Conservation (phyloP, 2,329 filamentous ascomycete genomes). For the Sordariomycetes sp. region DNA sequence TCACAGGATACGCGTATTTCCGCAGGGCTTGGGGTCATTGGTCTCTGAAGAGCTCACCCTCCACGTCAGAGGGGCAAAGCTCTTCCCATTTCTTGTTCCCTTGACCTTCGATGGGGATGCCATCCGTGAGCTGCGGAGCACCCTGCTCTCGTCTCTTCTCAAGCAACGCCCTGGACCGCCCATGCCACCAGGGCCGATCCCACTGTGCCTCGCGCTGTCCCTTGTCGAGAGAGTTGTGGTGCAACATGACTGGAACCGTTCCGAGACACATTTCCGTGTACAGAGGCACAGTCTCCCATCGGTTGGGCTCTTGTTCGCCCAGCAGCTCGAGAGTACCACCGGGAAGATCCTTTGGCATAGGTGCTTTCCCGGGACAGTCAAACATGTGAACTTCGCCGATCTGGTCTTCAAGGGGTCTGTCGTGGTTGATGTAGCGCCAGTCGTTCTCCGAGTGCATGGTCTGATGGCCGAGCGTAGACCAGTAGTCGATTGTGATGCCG, state of each 20-base stretch:
- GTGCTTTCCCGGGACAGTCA: slow-evolving; percentile 11
- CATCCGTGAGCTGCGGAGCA: slow-evolving; percentile 7
- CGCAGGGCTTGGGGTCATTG: no score
- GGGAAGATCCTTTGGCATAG: slow-evolving; percentile 8
- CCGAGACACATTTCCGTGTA: slow-evolving; percentile 17
- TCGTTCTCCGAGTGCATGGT: slow-evolving; percentile 13
- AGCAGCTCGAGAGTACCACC: slow-evolving; percentile 3
- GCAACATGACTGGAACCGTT: slow-evolving; percentile 16
- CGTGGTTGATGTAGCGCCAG: slow-evolving; percentile 23
- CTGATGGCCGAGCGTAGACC: slow-evolving; percentile 15
- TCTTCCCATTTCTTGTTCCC: slow-evolving; percentile 10
- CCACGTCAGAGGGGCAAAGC: slow-evolving; percentile 12
- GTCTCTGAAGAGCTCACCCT: slow-evolving; percentile 15
- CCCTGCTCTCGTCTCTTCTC: slow-evolving; percentile 7
- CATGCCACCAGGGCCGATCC: slow-evolving; percentile 14
- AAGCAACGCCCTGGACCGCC: slow-evolving; percentile 8
- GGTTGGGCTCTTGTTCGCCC: slow-evolving; percentile 3
- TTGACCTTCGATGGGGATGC: slow-evolving; percentile 10
- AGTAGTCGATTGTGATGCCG: slow-evolving; percentile 17
- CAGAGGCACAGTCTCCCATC: slow-evolving; percentile 13
- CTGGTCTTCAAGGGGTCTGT: slow-evolving; percentile 9
- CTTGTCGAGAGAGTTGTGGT: slow-evolving; percentile 17
- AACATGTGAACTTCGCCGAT: slow-evolving; percentile 11
- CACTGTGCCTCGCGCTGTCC: slow-evolving; percentile 11
- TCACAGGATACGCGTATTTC: no score